A percentile compares a stretch with the other conserved stretches of the same genome.
Evolutionary conservation across 805 yeast species (phyloP).

Genomic region (Schwanniomyces occidentalis): DNA sequence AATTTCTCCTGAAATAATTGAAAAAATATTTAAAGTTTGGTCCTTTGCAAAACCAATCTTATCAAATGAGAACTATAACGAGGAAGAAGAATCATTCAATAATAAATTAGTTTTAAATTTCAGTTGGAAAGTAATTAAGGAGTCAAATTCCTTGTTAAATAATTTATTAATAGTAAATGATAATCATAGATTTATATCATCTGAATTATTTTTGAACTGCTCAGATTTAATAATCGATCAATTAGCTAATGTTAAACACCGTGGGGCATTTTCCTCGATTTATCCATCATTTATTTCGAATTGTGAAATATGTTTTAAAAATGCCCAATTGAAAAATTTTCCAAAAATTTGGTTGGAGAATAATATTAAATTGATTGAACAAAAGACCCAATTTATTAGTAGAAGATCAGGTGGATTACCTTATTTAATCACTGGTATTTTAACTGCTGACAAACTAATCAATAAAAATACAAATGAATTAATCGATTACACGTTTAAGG

Average conservation of each 20-base stretch:
- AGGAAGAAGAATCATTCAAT: conserved; percentile 35
- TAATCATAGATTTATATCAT: conserved; percentile 1
- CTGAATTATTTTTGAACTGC: conserved; percentile 24
- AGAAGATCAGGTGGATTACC: conserved; percentile 95
- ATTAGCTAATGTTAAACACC: conserved; percentile 72
- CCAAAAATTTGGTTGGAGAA: conserved; percentile 60
- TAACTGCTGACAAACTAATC: conserved; percentile 47
- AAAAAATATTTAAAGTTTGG: conserved; percentile 41
- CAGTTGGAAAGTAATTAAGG: conserved; percentile 84
- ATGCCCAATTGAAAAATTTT: conserved; percentile 26
- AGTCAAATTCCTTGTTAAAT: conserved; percentile 57
- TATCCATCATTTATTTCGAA: conserved; percentile 75
- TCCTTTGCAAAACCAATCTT: conserved; percentile 46
- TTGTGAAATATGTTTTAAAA: conserved; percentile 53
- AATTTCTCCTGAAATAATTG: conserved; percentile 16
- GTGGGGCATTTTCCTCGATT: conserved; percentile 90
- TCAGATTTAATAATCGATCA: conserved; percentile 66
- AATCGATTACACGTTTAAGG: conserved; percentile 50
- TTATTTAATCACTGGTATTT: conserved; percentile 68
- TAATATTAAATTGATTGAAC: conserved; percentile 53
- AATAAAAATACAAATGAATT: conserved; percentile 30
- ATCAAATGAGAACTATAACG: conserved; percentile 53
- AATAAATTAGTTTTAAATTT: conserved; percentile 58
- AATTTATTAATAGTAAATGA: conserved; percentile 31
- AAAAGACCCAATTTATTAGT: conserved; percentile 68